Conservation (phyloP, 768 basidiomycete genomes). For the Daedaleopsis nitida region DNA sequence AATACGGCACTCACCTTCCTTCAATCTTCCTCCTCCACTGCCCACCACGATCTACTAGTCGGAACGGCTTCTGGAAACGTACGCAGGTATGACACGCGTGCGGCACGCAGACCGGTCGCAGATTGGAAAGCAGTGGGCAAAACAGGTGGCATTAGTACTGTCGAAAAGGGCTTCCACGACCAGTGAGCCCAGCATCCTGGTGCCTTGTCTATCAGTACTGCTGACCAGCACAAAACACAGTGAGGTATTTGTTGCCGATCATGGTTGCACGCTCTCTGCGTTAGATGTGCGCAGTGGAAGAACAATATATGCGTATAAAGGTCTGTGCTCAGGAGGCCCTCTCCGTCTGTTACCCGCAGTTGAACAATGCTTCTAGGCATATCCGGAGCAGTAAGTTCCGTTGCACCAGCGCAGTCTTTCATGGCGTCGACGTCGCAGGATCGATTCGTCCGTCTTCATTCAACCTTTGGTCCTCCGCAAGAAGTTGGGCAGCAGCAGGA, state of each 20-base stretch:
- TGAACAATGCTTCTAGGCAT: slow-evolving; percentile 47
- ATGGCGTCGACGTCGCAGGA: slow-evolving; percentile 69
- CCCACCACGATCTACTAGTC: slow-evolving; percentile 55
- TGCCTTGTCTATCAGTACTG: background rate
- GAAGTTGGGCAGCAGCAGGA: slow-evolving; percentile 53
- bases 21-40: slow-evolving; percentile 36
- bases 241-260: slow-evolving; percentile 71
- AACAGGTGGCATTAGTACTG: slow-evolving; percentile 57
- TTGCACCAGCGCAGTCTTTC: slow-evolving; percentile 54
- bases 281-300: slow-evolving; percentile 72
- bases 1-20: slow-evolving; percentile 71
- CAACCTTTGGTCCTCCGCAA: slow-evolving; percentile 52
- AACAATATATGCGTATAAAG: slow-evolving; percentile 67
- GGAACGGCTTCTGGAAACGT: slow-evolving; percentile 78
- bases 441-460: slow-evolving; percentile 72
- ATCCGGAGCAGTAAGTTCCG: slow-evolving; percentile 67
- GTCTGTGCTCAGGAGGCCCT: slow-evolving; percentile 33
- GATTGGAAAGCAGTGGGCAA: slow-evolving; percentile 65
- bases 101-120: slow-evolving; percentile 64
- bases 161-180: slow-evolving; percentile 62
- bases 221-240: slow-evolving; percentile 38
- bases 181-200: slow-evolving; percentile 48
- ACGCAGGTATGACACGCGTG: slow-evolving; percentile 76
- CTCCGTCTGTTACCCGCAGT: background rate
- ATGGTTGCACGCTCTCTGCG: slow-evolving; percentile 61